Percentiles rank a stretch among this genome's conserved stretches.
These are phyloP conservation scores for Plasmodium cynomolgi DNA, from an alignment of 169 alveolate genomes.

Conservation along the genomic window DNA sequence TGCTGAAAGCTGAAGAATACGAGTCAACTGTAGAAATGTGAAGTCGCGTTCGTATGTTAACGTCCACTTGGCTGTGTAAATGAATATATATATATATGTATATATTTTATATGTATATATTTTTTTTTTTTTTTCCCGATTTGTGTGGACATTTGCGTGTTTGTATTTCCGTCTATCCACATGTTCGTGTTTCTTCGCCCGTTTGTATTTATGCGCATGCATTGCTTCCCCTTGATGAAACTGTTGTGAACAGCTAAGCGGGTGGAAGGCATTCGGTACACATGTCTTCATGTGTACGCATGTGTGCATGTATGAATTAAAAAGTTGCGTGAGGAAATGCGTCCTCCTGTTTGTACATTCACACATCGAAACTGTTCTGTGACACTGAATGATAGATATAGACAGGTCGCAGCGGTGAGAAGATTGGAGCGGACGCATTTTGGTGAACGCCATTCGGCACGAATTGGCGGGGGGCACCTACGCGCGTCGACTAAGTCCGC, in stretches of 20 bases:
- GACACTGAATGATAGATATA: neutral
- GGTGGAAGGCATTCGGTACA: neutral
- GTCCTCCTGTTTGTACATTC: neutral
- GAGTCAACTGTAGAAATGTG: constrained; percentile 1
- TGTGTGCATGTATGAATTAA: neutral
- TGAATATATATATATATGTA: too few relatives aligned
- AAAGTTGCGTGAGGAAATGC: neutral
- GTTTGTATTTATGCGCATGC: neutral
- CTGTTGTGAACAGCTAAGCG: neutral
- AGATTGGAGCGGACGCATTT: neutral
- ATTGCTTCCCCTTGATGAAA: neutral
- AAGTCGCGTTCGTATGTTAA: neutral
- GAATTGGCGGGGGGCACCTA: neutral
- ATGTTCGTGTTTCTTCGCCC: neutral
- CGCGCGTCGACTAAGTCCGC: neutral
- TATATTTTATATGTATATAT: too few relatives aligned
- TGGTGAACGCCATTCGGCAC: neutral
- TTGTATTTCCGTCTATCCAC: neutral
- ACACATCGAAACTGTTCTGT: neutral
- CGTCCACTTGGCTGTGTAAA: neutral
- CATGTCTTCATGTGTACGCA: neutral
- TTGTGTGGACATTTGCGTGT: neutral
- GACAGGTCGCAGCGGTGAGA: neutral
- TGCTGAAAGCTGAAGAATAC: neutral
- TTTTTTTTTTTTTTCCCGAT: neutral